Base-by-base conservation (phyloP, 352 stramenopile species). In the Phytophthora sojae region DNA sequence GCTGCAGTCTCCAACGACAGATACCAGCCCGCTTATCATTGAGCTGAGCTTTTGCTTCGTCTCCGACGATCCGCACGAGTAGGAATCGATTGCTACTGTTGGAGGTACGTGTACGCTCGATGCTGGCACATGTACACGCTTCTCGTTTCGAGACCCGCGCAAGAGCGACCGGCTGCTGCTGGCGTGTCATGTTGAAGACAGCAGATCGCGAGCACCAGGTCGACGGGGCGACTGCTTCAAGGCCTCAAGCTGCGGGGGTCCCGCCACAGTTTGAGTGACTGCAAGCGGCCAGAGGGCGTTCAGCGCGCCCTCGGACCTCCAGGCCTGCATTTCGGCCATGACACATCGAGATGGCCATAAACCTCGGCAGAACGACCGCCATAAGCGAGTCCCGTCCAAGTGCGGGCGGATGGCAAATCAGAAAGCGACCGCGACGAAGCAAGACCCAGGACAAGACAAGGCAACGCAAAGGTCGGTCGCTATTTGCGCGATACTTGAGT, bases 181-280 rank as follows among this genome's bases (percentile, higher is more conserved):
- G 29, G 26, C n/a, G 45, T 57, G 56, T 61, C 64, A 71, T 61
- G 57, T 71, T 71, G 64, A 71, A 61, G 64, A 12, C 50, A 52
- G 26, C 50, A 62, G 35, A 67, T 67, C 50, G 23, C 47, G 45
- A 55, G 32, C 32, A 71, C 49, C n/a, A 39, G 52, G 25, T 9
- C 26, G 25, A 45, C 52, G 32, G 47, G 60, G 23, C 23, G 64
- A 65, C 35, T 69, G 58, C 58, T 61, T 59, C 57, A 59, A 63
- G 32, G 30, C 44, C 32, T 12, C 25, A 26, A 42, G 29, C 44
- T 26, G 45, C n/a, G 6, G 42, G 9, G 14, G 42, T 30, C 26
- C 26, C 26, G 26, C 26, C 26, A 5, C 26, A 30, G 26, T 3
- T 30, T 30, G 26, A 30, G 7, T 26, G 45, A 55, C 26, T 47